phyloP scores from a whole-genome alignment of 2,329 filamentous ascomycete species.

The Fusarium staphyleae region DNA sequence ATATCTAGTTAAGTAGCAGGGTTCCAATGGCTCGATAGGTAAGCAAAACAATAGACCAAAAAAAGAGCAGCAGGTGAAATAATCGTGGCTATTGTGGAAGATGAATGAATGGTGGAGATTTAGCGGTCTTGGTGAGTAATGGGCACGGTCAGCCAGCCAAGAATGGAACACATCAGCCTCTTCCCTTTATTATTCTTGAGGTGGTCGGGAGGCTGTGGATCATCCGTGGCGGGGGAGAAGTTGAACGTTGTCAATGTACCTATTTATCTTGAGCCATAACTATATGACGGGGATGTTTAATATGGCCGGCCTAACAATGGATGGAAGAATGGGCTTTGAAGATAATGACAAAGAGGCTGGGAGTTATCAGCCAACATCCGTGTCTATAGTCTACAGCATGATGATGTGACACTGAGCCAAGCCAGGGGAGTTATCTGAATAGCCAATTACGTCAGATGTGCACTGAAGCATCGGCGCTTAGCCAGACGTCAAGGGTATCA shows the following conservation, averaged over 20 bases:
- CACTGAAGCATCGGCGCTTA: too few relatives aligned
- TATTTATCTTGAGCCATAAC: not conserved
- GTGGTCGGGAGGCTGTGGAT: conserved; percentile 15
- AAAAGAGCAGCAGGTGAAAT: conserved; percentile 11
- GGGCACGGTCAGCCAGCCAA: conserved; percentile 4
- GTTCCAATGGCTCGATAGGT: not conserved
- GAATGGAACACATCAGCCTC: conserved; percentile 1
- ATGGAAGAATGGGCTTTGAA: not conserved
- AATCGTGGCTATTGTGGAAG: conserved; percentile 13
- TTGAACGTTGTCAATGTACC: not conserved
- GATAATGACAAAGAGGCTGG: conserved; percentile 22
- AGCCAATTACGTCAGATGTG: too few relatives aligned
- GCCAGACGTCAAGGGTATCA: too few relatives aligned
- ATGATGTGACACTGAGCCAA: too few relatives aligned
- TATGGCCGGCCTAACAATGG: not conserved
- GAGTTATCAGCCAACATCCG: conserved; percentile 1
- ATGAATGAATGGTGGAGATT: conserved; percentile 10
- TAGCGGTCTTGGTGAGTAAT: conserved; percentile 1
- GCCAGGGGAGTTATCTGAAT: too few relatives aligned
- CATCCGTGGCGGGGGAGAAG: conserved; percentile 14
- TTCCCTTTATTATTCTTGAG: conserved; percentile 12
- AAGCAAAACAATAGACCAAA: conserved; percentile 2
- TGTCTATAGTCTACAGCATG: too few relatives aligned
- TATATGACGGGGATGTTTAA: conserved; percentile 4
- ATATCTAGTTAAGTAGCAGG: not conserved